Evolutionary conservation across 1,284 basidiomycete species (phyloP).

Genomic region (Ganoderma lingzhi): DNA sequence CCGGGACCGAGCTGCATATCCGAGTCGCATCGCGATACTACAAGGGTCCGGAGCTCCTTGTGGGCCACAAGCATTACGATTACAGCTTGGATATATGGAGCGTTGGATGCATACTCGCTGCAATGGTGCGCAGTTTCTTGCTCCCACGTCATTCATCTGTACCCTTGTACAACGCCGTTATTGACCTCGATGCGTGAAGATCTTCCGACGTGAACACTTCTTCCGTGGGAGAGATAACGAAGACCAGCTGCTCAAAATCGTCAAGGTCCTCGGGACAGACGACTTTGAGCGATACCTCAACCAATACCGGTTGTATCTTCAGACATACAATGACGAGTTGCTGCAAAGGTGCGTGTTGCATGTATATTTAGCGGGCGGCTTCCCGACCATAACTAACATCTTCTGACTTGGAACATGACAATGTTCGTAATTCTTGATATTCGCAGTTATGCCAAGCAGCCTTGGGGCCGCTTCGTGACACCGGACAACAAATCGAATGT

Average conservation of each 20-base stretch:
- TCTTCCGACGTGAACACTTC: conserved; percentile 90
- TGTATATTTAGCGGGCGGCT: neutral
- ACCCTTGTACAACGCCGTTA: conserved; percentile 1
- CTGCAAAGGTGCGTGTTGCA: conserved; percentile 59
- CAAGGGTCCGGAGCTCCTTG: conserved; percentile 89
- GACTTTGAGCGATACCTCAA: conserved; percentile 78
- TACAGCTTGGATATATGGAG: conserved; percentile 91
- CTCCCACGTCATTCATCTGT: neutral
- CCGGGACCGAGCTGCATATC: conserved; percentile 87
- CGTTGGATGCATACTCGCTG: conserved; percentile 89
- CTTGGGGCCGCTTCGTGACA: conserved; percentile 78
- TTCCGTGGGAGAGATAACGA: conserved; percentile 92
- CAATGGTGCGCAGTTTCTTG: conserved; percentile 65
- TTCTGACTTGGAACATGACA: conserved; percentile 7
- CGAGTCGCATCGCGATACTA: conserved; percentile 92
- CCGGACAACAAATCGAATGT: conserved; percentile 80
- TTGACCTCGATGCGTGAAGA: conserved; percentile 47
- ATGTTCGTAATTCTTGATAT: conserved; percentile 11
- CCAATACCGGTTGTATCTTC: conserved; percentile 81
- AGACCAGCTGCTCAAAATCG: conserved; percentile 89
- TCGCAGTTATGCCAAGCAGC: conserved; percentile 73
- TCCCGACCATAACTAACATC: neutral
- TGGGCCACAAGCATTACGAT: conserved; percentile 89
- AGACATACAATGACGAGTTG: conserved; percentile 72
- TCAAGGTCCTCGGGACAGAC: conserved; percentile 89